Conservation (phyloP, 148 eudicot genomes). For the Arctostaphylos glauca region DNA sequence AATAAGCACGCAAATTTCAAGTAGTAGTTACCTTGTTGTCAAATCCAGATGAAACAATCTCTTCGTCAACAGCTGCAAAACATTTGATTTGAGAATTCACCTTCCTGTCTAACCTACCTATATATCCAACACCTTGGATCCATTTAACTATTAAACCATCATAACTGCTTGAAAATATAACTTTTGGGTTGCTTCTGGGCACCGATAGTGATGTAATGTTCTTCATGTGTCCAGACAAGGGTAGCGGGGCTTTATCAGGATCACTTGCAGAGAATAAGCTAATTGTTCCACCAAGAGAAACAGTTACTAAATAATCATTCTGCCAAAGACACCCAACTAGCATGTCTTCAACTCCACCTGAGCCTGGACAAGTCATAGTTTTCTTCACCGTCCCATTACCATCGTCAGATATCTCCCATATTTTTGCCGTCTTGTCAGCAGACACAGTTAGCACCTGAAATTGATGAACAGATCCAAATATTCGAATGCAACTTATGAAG, state of each 20-base stretch:
- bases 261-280: constrained; percentile 67
- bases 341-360: constrained; percentile 95
- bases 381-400: constrained; percentile 58
- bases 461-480: constrained; percentile 6
- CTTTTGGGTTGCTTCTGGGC: constrained; percentile 50
- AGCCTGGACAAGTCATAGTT: constrained; percentile 64
- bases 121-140: constrained; percentile 78
- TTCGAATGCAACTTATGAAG: not conserved
- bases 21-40: constrained; percentile 69
- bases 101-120: constrained; percentile 76
- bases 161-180: constrained; percentile 80
- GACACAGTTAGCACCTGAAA: constrained; percentile 86
- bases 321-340: constrained; percentile 97
- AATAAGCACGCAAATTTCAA: not conserved
- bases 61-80: constrained; percentile 74
- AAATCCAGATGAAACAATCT: constrained; percentile 76
- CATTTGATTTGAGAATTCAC: constrained; percentile 80
- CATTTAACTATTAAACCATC: constrained; percentile 87
- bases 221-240: constrained; percentile 87
- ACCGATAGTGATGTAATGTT: constrained; percentile 70
- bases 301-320: constrained; percentile 72
- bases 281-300: constrained; percentile 92
- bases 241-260: constrained; percentile 61
- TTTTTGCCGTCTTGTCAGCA: constrained; percentile 91
- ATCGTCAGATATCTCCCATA: constrained; percentile 82